Conservation (phyloP, 2,329 filamentous ascomycete genomes). For the Balansia obtecta region DNA sequence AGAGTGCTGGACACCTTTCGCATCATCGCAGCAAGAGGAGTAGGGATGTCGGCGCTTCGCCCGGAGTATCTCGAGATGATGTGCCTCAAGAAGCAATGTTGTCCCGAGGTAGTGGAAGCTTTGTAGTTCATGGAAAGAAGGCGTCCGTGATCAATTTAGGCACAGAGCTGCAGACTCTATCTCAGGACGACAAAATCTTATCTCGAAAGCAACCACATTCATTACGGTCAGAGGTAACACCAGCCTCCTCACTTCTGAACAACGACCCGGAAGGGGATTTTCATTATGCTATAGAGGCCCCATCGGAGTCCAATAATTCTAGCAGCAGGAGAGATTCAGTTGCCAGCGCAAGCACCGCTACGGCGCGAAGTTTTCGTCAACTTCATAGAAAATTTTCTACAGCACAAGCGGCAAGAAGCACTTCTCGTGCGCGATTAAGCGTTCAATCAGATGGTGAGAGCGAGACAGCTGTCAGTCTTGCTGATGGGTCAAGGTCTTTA, state of each 20-base stretch:
- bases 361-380: constrained; percentile 52
- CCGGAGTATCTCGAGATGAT: constrained; percentile 22
- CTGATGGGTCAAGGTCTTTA: constrained; percentile 44
- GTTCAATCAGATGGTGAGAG: constrained; percentile 47
- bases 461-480: constrained; percentile 46
- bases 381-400: constrained; percentile 48
- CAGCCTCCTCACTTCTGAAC: constrained; percentile 23
- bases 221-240: constrained; percentile 14
- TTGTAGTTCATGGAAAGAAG: constrained; percentile 96
- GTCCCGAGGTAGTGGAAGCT: constrained; percentile 70
- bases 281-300: constrained; percentile 34
- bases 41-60: constrained; percentile 38
- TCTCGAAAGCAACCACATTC: constrained; percentile 40
- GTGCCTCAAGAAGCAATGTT: constrained; percentile 51
- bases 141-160: constrained; percentile 95
- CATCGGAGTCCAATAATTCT: constrained; percentile 28
- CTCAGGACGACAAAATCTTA: constrained; percentile 59
- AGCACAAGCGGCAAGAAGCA: constrained; percentile 32
- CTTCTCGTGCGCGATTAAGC: constrained; percentile 27
- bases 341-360: constrained; percentile 54
- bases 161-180: constrained; percentile 71
- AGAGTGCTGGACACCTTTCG: constrained; percentile 55
- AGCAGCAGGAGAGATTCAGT: constrained; percentile 45
- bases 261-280: constrained; percentile 35
- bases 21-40: constrained; percentile 65